These are phyloP conservation scores for Solanum etuberosum DNA, from an alignment of 257 asterid species.

Conservation along the genomic window DNA sequence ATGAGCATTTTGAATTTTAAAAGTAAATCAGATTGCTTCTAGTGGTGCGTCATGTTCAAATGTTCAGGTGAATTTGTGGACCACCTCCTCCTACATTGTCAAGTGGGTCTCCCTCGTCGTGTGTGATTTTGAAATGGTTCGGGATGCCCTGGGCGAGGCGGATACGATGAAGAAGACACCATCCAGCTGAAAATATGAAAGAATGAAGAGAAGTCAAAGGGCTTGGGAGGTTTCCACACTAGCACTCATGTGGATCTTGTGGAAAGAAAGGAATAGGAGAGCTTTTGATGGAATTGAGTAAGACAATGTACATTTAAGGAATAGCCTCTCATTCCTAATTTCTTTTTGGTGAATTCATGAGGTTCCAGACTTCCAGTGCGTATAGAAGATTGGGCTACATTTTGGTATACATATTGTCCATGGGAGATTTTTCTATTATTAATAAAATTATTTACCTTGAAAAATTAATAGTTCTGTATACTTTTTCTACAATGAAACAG, in stretches of 20 bases:
- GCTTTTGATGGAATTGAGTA: neutral
- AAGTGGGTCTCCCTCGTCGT: neutral
- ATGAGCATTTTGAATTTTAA: neutral
- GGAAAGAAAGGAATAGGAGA: neutral
- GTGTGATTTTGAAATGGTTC: neutral
- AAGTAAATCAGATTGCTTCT: neutral
- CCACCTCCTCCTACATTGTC: neutral
- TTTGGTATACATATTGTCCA: neutral
- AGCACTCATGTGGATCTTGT: neutral
- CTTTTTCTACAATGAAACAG: neutral
- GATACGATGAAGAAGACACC: neutral
- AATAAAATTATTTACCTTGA: neutral
- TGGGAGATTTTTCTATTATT: neutral
- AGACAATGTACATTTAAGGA: neutral
- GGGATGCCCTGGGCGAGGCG: neutral
- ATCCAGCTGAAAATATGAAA: neutral
- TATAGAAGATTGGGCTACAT: neutral
- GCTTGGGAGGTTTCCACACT: neutral
- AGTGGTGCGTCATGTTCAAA: neutral
- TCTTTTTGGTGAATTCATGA: neutral
- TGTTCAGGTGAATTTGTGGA: neutral
- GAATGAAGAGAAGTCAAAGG: neutral
- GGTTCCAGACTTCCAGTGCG: neutral
- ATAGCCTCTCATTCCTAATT: neutral
- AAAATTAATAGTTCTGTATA: neutral